Evolutionary conservation across 2,329 filamentous ascomycete species (phyloP).

Genomic region (Paracamarosporium sp.): DNA sequence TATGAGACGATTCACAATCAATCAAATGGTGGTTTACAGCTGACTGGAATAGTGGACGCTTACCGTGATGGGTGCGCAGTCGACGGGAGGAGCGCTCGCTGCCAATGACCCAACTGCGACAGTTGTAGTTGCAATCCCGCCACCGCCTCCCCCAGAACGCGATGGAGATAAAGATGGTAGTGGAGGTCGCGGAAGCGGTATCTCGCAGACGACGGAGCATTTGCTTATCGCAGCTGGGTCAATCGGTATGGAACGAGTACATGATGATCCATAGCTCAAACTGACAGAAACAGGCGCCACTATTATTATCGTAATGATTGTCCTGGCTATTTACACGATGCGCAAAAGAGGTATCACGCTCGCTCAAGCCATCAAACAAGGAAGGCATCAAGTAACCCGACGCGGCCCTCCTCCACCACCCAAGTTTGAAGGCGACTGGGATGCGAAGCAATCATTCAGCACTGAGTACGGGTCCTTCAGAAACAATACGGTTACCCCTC

Average conservation of each 20-base stretch:
- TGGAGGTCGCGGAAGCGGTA: conserved; percentile 23
- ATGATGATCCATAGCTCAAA: not conserved
- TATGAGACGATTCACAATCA: conserved; percentile 18
- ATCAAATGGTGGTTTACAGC: conserved; percentile 1
- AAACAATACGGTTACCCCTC: conserved; percentile 32
- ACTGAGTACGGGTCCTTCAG: conserved; percentile 32
- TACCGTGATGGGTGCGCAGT: conserved; percentile 20
- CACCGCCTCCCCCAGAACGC: conserved; percentile 18
- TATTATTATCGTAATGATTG: conserved; percentile 45
- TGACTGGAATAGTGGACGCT: conserved; percentile 34
- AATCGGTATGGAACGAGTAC: conserved; percentile 35
- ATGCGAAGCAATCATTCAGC: conserved; percentile 31
- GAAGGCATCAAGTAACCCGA: conserved; percentile 29
- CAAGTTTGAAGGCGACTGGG: conserved; percentile 26
- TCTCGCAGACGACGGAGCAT: conserved; percentile 48
- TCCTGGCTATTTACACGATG: conserved; percentile 46
- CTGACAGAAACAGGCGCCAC: conserved; percentile 43
- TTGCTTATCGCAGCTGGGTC: conserved; percentile 49
- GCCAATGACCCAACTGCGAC: conserved; percentile 33
- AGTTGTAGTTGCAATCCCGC: conserved; percentile 29
- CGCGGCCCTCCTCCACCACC: conserved; percentile 30
- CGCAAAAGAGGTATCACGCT: conserved; percentile 46
- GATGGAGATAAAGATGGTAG: not conserved
- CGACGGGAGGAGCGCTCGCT: conserved; percentile 26
- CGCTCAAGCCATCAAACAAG: conserved; percentile 31